These are phyloP conservation scores for Aspergillus costaricaensis DNA, from an alignment of 2,329 filamentous ascomycete species.

Conservation along the genomic window DNA sequence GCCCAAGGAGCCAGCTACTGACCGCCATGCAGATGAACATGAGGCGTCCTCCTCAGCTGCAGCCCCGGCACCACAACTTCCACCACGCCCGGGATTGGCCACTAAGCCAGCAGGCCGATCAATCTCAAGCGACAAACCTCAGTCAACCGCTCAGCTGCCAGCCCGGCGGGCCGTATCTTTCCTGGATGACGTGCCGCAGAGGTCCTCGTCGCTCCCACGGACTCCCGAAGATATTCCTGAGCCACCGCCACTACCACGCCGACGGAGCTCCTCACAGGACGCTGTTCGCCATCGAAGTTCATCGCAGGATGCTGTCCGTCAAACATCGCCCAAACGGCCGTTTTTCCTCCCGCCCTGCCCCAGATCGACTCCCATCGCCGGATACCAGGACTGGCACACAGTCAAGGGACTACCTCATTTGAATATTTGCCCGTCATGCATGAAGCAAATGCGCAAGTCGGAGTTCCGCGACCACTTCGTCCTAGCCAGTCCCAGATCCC, in stretches of 20 bases:
- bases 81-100: constrained; percentile 1
- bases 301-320: constrained; percentile 17
- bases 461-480: constrained; percentile 69
- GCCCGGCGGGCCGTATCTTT: constrained; percentile 25
- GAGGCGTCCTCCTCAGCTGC: neutral
- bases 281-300: constrained; percentile 14
- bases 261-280: constrained; percentile 18
- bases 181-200: constrained; percentile 15
- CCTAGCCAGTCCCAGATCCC: constrained; percentile 59
- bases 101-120: constrained; percentile 11
- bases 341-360: constrained; percentile 66
- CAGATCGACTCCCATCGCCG: constrained; percentile 61
- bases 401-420: constrained; percentile 70
- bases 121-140: constrained; percentile 12
- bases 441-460: constrained; percentile 68
- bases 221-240: constrained; percentile 10
- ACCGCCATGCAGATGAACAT: neutral
- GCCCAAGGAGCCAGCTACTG: neutral
- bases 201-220: constrained; percentile 10
- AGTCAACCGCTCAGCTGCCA: constrained; percentile 9
- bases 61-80: neutral
- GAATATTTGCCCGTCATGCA: constrained; percentile 81
- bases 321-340: constrained; percentile 21
- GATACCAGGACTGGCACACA: constrained; percentile 78
- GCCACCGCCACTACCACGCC: constrained; percentile 9